Percentiles rank a stretch among this genome's conserved stretches.
phyloP scores from a whole-genome alignment of 805 yeast genomes.

The Peterozyma xylosa region DNA sequence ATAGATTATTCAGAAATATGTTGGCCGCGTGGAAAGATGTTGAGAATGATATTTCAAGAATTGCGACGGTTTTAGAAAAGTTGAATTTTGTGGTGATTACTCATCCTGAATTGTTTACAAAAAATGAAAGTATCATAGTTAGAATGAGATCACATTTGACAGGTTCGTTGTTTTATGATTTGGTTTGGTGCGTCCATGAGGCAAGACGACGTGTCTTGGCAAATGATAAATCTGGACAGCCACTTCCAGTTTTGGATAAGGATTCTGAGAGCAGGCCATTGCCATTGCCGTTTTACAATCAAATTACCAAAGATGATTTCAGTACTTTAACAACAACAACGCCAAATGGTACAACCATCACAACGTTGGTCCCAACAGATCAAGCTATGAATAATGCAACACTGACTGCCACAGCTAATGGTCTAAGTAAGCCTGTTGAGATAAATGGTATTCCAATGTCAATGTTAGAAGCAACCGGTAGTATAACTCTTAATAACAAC shows the following conservation, averaged over 20 bases:
- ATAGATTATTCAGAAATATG: constrained; percentile 79
- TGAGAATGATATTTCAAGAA: constrained; percentile 83
- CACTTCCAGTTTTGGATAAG: constrained; percentile 8
- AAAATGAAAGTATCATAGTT: constrained; percentile 67
- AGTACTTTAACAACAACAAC: constrained; percentile 79
- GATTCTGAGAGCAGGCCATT: constrained; percentile 30
- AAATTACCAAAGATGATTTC: constrained; percentile 83
- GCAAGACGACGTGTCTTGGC: constrained; percentile 68
- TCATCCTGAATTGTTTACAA: constrained; percentile 75
- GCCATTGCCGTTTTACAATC: constrained; percentile 87
- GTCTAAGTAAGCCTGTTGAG: constrained; percentile 37
- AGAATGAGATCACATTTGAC: constrained; percentile 90
- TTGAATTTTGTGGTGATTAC: constrained; percentile 80
- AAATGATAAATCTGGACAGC: constrained; percentile 12
- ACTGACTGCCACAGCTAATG: constrained; percentile 49
- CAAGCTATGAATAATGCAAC: constrained; percentile 61
- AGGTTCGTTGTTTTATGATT: constrained; percentile 83
- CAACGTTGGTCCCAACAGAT: constrained; percentile 83
- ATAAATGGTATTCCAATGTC: constrained; percentile 31
- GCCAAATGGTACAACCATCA: constrained; percentile 87
- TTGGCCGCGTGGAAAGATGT: constrained; percentile 87
- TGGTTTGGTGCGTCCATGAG: constrained; percentile 92
- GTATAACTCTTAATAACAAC: constrained; percentile 19
- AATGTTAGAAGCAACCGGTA: constrained; percentile 76
- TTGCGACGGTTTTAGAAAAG: constrained; percentile 86